Evolutionary conservation across 306 rosid species (phyloP).

Genomic region (Urtica urens): DNA sequence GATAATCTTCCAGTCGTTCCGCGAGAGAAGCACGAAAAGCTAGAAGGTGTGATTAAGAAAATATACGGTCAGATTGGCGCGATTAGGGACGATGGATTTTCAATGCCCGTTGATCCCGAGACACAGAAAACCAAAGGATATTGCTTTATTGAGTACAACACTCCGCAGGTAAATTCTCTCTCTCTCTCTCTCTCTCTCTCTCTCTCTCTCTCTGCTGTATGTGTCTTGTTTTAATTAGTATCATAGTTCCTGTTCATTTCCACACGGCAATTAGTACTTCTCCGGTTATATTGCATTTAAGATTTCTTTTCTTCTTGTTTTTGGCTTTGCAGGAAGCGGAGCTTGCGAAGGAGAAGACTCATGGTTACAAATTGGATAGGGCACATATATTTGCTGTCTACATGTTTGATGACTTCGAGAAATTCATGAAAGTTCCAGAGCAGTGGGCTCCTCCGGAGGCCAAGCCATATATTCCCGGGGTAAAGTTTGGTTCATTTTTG

Average conservation of each 20-base stretch:
- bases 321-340: constrained; percentile 70
- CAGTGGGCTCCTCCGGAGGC: constrained; percentile 81
- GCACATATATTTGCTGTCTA: constrained; percentile 62
- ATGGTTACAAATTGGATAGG: constrained; percentile 78
- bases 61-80: constrained; percentile 69
- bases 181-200: background rate
- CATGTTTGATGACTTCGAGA: constrained; percentile 75
- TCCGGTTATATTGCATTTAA: background rate
- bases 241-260: too few species aligned
- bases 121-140: constrained; percentile 53
- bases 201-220: too few species aligned
- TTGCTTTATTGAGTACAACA: constrained; percentile 67
- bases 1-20: constrained; percentile 75
- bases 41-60: constrained; percentile 55
- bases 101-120: constrained; percentile 67
- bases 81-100: constrained; percentile 59
- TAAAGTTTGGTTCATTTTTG: constrained; percentile 3
- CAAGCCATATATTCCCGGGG: constrained; percentile 63
- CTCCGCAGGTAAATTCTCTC: constrained; percentile 47
- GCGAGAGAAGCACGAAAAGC: constrained; percentile 54
- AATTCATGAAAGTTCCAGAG: constrained; percentile 74
- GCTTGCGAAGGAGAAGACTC: constrained; percentile 77
- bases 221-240: too few species aligned
- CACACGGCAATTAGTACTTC: too few species aligned
- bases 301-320: background rate